A percentile compares a stretch with the other conserved stretches of the same genome.
These are phyloP conservation scores for Torulaspora indica DNA, from an alignment of 805 yeast genomes.

Conservation along the genomic window DNA sequence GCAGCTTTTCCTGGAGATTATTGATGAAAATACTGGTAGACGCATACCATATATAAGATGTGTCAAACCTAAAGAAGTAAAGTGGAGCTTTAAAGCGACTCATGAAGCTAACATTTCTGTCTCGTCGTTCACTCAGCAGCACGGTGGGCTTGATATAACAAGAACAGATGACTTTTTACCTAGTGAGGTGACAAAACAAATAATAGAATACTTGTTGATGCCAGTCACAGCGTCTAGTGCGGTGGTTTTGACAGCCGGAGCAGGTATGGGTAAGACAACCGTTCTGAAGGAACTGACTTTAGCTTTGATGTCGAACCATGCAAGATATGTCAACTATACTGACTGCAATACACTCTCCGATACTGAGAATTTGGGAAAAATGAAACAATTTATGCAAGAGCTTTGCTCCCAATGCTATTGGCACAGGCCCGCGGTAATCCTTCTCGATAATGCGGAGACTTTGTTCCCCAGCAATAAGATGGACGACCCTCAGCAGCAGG, in stretches of 20 bases:
- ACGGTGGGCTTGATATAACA: background rate
- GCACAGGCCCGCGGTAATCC: slow-evolving; percentile 70
- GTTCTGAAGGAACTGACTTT: slow-evolving; percentile 43
- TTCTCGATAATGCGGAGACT: slow-evolving; percentile 75
- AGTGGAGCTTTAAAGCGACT: slow-evolving; percentile 7
- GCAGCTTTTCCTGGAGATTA: slow-evolving; percentile 16
- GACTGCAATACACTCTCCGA: slow-evolving; percentile 47
- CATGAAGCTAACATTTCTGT: slow-evolving; percentile 1
- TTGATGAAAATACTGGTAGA: slow-evolving; percentile 11
- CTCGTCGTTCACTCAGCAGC: background rate
- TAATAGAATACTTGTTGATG: slow-evolving; percentile 13
- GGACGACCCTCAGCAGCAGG: slow-evolving; percentile 31
- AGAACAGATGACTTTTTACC: background rate
- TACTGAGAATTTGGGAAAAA: slow-evolving; percentile 32
- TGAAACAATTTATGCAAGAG: slow-evolving; percentile 42
- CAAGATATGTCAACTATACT: slow-evolving; percentile 43
- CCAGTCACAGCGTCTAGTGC: slow-evolving; percentile 39
- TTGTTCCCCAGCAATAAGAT: slow-evolving; percentile 50
- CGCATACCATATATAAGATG: slow-evolving; percentile 10
- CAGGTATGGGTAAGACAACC: slow-evolving; percentile 80
- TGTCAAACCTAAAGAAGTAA: background rate
- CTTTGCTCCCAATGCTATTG: slow-evolving; percentile 52
- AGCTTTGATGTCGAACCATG: slow-evolving; percentile 35
- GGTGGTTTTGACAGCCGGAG: slow-evolving; percentile 60
- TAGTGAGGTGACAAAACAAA: background rate